Base-by-base conservation (phyloP, 768 basidiomycete genomes). In the Leccinum pellstonianum region DNA sequence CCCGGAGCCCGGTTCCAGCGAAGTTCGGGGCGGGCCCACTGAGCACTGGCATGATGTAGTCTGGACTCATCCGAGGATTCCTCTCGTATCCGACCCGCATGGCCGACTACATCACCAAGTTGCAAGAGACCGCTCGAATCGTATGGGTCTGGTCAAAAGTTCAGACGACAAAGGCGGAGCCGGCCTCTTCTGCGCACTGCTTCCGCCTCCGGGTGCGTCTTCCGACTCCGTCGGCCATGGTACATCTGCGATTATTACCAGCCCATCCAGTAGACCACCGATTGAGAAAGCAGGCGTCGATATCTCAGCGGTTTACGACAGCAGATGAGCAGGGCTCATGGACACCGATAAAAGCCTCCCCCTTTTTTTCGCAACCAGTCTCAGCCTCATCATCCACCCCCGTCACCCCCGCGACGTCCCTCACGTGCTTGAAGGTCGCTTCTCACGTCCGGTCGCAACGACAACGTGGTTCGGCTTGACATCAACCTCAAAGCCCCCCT, bases 381-480 rank as follows among this genome's bases (percentile, higher is more conserved):
- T 72, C 35, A 64, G 59, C 47, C 35, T 72, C 3, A 53, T 70
- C 37, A 15, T 72, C 19, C 70, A 70, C 50, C 62, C 68, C 4
- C 66, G 61, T 66, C 29, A 64, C 66, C 14, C 25, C 12, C 33
- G 33, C 33, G 33, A 12, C 33, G 33, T 35, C 33, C 5, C 33
- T 35, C 12, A 12, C 12, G 33, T 73, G 72, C 58, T 63, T 69
- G 43, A 64, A 70, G 48, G 60, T 69, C 25, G 1, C 59, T 53
- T 1, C 59, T 52, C 47, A 35, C n/a, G 4, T 7, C 35, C 31
- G 25, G 19, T 12, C 29, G 23, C 12, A 29, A 31, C 7, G 47
- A 37, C 27, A 14, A 37, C 12, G 70, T 72, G 70, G 64, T 70
- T 70, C 9, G 82, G 84, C 67, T 67, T 85, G 21, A 83, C n/a